Percentiles rank a stretch among this genome's conserved stretches.
These are phyloP conservation scores for Solanum paucissectum DNA, from an alignment of 257 asterid species.

Conservation along the genomic window DNA sequence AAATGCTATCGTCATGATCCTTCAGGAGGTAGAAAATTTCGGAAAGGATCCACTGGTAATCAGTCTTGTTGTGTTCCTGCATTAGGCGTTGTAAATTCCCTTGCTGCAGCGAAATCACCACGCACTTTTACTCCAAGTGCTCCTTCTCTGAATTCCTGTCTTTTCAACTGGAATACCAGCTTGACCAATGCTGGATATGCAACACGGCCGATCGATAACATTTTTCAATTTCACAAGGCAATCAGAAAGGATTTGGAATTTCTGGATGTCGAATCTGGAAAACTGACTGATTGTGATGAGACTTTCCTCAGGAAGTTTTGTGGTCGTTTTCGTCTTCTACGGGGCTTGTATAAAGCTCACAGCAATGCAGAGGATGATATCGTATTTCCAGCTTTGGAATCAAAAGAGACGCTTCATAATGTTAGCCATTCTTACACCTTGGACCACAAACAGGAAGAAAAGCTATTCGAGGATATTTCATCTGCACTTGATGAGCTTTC, in stretches of 20 bases:
- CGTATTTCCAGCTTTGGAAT: slow-evolving; percentile 94
- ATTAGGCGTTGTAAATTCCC: slow-evolving; percentile 69
- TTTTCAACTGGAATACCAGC: slow-evolving; percentile 78
- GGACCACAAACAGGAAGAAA: slow-evolving; percentile 96
- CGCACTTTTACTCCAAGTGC: slow-evolving; percentile 73
- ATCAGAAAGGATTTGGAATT: slow-evolving; percentile 93
- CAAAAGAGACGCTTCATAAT: slow-evolving; percentile 85
- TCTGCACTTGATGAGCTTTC: slow-evolving; percentile 68
- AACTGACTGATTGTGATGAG: slow-evolving; percentile 63
- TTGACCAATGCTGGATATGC: slow-evolving; percentile 32
- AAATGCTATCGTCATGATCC: slow-evolving; percentile 26
- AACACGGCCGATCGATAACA: slow-evolving; percentile 80
- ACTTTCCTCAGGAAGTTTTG: slow-evolving; percentile 70
- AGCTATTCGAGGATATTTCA: slow-evolving; percentile 83
- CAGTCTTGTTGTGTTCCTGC: slow-evolving; percentile 96
- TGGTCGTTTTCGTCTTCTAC: slow-evolving; percentile 84
- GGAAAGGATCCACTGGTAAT: slow-evolving; percentile 32
- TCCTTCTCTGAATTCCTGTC: slow-evolving; percentile 86
- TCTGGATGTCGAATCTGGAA: slow-evolving; percentile 77
- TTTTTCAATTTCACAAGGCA: slow-evolving; percentile 92
- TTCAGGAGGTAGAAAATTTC: slow-evolving; percentile 23
- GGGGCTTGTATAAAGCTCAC: slow-evolving; percentile 95
- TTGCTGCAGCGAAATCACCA: slow-evolving; percentile 60
- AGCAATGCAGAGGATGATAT: slow-evolving; percentile 99
- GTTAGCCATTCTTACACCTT: slow-evolving; percentile 94